phyloP scores from a whole-genome alignment of 2,329 filamentous ascomycete species.

The Phialophora expanda region DNA sequence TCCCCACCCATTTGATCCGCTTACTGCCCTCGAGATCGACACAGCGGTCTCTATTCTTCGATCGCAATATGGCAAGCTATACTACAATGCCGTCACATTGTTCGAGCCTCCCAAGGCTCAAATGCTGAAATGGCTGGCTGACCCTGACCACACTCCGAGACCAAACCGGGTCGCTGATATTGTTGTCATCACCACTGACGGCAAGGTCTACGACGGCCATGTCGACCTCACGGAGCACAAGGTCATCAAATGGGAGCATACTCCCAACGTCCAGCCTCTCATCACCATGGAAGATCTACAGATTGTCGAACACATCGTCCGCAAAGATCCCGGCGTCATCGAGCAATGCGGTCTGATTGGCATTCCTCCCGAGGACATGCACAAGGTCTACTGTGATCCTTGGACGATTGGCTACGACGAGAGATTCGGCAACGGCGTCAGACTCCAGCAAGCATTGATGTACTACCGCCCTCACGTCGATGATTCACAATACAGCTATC shows the following conservation, averaged over 20 bases:
- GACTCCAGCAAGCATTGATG: constrained; percentile 92
- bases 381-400: constrained; percentile 94
- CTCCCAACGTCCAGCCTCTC: constrained; percentile 80
- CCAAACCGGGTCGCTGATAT: constrained; percentile 79
- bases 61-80: constrained; percentile 71
- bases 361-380: constrained; percentile 81
- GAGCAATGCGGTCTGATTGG: constrained; percentile 86
- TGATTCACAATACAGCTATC: constrained; percentile 88
- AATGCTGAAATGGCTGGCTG: constrained; percentile 78
- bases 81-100: constrained; percentile 85
- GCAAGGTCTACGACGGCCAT: constrained; percentile 80
- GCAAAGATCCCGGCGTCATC: constrained; percentile 82
- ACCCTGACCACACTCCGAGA: constrained; percentile 63
- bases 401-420: constrained; percentile 97
- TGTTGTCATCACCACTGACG: constrained; percentile 77
- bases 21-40: constrained; percentile 74
- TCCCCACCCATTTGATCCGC: constrained; percentile 78
- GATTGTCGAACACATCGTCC: constrained; percentile 74
- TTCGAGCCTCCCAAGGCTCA: constrained; percentile 84
- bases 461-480: constrained; percentile 88
- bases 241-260: constrained; percentile 74
- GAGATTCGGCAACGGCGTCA: constrained; percentile 76
- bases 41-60: constrained; percentile 70
- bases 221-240: constrained; percentile 72
- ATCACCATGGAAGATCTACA: constrained; percentile 92